Evolutionary conservation across 768 basidiomycete genomes (phyloP), one percentile per base, ranked within the genome.

Genomic region (Hypsizygus marmoreus): DNA sequence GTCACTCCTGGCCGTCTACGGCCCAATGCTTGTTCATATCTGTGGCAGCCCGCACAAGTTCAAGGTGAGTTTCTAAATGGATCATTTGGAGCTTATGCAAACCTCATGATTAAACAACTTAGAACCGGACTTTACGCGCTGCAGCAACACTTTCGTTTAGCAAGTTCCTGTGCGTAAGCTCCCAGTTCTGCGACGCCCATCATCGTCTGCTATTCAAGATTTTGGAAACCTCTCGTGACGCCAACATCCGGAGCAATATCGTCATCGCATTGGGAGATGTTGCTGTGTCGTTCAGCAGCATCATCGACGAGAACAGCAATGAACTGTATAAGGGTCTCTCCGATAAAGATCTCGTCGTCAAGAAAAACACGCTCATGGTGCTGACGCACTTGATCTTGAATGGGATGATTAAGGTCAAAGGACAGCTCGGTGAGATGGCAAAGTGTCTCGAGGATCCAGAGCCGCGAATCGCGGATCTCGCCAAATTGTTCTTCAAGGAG

Each of bases 361-460:
- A 98, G 82, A 98, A 98, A 77, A 98, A 98, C 69, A 97, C 95
- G 26, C 78, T 99, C 34, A 98, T 98, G 95, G 97, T 98, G 23
- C 75, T 98, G 45, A 95, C 94, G 9, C 93, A 97, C 64, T 70
- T 99, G 49, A 98, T 98, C 61, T 70, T 99, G 50, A 97, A 97
- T 58, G 95, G 95, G 2, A 97, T 98, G 97, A 90, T 99, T 77
- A 99, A 98, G 68, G 95, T 98, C 56, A 98, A 99, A 69, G 97
- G 97, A 1, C 95, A 99, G 63, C 75, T 99, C 6, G 97, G 97
- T 13, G 97, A 99, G 75, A 98, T 99, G 95, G 97, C 95, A n/a
- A 98, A 99, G 67, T 98, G 97, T 62, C 69, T 98, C 6, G 94
- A 97, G 69, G 95, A 98, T 65, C 75, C 80, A 17, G 95, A 97